Base-by-base conservation (phyloP, 2,329 filamentous ascomycete genomes). In the Orbilia brochopaga region DNA sequence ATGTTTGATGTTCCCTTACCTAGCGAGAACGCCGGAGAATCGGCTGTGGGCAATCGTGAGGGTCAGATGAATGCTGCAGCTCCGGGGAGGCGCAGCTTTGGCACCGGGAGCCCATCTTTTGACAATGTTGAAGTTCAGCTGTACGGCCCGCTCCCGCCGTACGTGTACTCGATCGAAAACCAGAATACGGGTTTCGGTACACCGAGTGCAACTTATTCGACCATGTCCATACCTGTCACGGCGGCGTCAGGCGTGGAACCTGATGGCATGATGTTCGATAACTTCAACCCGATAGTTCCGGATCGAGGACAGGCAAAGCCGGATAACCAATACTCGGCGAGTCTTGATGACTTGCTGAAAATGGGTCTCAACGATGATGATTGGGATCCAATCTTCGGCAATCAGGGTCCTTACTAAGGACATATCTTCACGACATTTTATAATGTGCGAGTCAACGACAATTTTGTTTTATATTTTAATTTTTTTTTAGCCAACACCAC, bases 71-170 rank as follows among this genome's bases (percentile, higher is more conserved):
- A 50, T 35, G 5, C 13, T 44, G 17, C 40, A 17, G 40, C 5
- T 3, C 13, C 40, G 40, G 40, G 40, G 13, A 65, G 53, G 50
- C 74, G 73, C 66, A 72, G 35, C 64, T 73, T 66, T 66, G 75
- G 66, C 13, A 85, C 83, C 78, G 81, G 85, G 69, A 81, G 83
- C 1, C 81, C 80, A 19, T 78, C 84, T 3, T 84, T 85, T 73
- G 87, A 88, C 74, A 87, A 89, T 60, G 85, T 90, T 56, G 89
- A 92, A 76, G 89, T 88, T 17, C 88, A 91, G 74, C 82, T 92
- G 11, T 86, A 90, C 66, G 87, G 86, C 0, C 86, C 88, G 0
- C 82, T 91, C 40, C 88, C 89, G 15, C 86, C 88, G 40, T 92
- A 90, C 76, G 81, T 91, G 75, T 85, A 89, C 79, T 85, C 87